A percentile compares a stretch with the other conserved stretches of the same genome.
These are phyloP conservation scores for Aspergillus terreus DNA, from an alignment of 2,329 filamentous ascomycete genomes.

Conservation along the genomic window DNA sequence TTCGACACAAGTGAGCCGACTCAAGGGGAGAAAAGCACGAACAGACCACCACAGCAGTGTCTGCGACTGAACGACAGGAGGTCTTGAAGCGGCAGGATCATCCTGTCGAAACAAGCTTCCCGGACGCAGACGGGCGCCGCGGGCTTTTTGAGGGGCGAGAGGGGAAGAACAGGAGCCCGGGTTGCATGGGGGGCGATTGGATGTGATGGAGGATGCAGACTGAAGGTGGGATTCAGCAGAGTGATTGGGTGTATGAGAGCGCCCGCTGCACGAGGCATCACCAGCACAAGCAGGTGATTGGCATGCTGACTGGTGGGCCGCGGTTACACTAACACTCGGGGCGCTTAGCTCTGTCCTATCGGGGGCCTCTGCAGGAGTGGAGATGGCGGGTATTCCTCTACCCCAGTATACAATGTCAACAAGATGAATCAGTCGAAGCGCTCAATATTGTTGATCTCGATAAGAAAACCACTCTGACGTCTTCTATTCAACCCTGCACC, in stretches of 20 bases:
- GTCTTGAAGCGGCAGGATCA: constrained; percentile 4
- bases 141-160: constrained; percentile 31
- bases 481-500: constrained; percentile 6
- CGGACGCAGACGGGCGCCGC: constrained; percentile 19
- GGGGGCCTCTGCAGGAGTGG: too few species aligned
- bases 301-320: constrained; percentile 11
- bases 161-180: constrained; percentile 11
- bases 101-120: constrained; percentile 20
- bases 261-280: constrained; percentile 33
- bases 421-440: constrained; percentile 6
- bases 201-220: constrained; percentile 32
- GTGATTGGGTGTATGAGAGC: constrained; percentile 5
- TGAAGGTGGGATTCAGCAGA: background rate
- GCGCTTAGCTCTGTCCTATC: too few species aligned
- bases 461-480: constrained; percentile 12
- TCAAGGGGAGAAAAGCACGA: background rate
- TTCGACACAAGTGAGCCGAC: background rate
- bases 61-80: background rate
- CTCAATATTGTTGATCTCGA: too few species aligned
- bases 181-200: constrained; percentile 16
- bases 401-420: constrained; percentile 4
- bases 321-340: too few species aligned
- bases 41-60: background rate
- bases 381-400: too few species aligned
- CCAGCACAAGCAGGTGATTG: constrained; percentile 7